Base-by-base conservation (phyloP, 2,329 filamentous ascomycete species). In the Dactylellina sp. region DNA sequence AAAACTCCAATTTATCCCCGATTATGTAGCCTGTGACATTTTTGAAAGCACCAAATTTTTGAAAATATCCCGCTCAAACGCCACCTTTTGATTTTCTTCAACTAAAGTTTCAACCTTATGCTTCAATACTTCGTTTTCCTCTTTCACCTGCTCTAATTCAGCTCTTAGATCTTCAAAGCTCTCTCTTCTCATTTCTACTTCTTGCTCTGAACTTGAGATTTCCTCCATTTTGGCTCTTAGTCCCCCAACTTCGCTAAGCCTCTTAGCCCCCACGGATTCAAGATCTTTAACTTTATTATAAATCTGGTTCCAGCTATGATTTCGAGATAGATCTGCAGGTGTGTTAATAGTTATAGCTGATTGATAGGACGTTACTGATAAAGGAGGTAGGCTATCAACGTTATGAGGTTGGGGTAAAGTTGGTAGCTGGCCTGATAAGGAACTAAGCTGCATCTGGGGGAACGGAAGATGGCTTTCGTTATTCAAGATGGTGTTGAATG, bases 71-170 rank as follows among this genome's bases (percentile, higher is more conserved):
- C 52, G 56, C 16, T 66, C 52, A 35, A 37, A 57, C 39, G n/a
- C 39, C 2, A 59, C 20, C 16, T 24, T 56, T 20, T 46, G 53
- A 22, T 66, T 66, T 25, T 66, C 62, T 20, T 57, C 39, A 22
- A 37, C 39, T 7, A 66, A 39, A 4, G n/a, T 24, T 16, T 66
- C 25, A 0, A 66, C 42, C 12, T 53, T 49, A 6, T 42, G 12
- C 35, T 44, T 50, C 14, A 66, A 39, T 9, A 40, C 22, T 20
- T 32, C 5, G 24, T 66, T 66, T 20, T 66, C 62, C 22, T 42
- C 55, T 52, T 37, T 66, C 9, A 53, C 42, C 16, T n/a, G n/a
- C n/a, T 66, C 52, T 22, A 66, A 25, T 22, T 66, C 52, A 12
- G n/a, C 25, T n/a, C 40, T 37, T 3, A 40, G 32, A 2, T 16